Base-by-base conservation (phyloP, 2,329 filamentous ascomycete genomes). In the Diaporthe australafricana region DNA sequence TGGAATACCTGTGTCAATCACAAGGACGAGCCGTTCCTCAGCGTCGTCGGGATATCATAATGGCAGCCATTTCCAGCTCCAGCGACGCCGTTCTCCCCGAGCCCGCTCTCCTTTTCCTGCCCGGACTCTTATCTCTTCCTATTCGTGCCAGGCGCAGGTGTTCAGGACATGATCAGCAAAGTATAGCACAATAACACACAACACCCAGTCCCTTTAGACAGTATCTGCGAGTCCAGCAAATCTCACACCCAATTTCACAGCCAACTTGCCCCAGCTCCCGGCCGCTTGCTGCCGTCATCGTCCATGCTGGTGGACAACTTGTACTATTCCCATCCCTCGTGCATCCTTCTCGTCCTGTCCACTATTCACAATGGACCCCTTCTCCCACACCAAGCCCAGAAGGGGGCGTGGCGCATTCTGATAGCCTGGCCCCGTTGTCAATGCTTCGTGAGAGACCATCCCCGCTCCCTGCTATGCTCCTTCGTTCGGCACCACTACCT, bases 401-500 rank as follows among this genome's bases (percentile, higher is more conserved):
- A 40, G 38, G 8, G 6, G 38, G 8, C 38, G 8, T 40, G 38
- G 8, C 38, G 38, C 38, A 40, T 8, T 14, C 38, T 40, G 16
- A 27, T 38, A 9, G 16, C n/a, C 20, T 30, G 17, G 20, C 27
- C 45, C 66, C n/a, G 12, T 40, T 22, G 40, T 25, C 20, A 17
- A 25, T 42, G n/a, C 7, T 35, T 30, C 22, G 3, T 17, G 57
- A 48, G 27, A 30, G 7, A 63, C n/a, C 20, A 17, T 30, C n/a
- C 17, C 38, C 52, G 14, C 38, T 42, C 30, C 40, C 45, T 55
- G 35, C 22, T 17, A 30, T 12, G 9, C 27, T 16, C 27, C 40
- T 17, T 74, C 72, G 3, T 56, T 72, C 20, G 72, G 60, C 14
- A 71, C 73, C 42, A 75, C 74, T 32, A 84, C 77, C 75, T 83